Evolutionary conservation across 2,329 filamentous ascomycete species (phyloP), one percentile per base, ranked within the genome.

Genomic region (Diplodia mutila): DNA sequence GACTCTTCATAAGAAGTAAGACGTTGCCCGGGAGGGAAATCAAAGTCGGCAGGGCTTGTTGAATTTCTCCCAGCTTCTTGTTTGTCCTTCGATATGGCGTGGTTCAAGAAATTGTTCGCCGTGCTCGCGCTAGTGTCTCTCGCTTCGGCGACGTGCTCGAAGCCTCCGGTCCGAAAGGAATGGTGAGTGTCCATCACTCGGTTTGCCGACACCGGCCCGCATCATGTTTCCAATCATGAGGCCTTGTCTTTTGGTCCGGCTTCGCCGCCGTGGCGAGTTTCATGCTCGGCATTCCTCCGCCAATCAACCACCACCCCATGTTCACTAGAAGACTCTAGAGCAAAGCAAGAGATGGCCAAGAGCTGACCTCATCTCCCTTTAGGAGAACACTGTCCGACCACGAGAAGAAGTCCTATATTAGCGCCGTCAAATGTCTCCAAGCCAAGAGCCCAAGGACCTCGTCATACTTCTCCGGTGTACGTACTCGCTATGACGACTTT

Each of bases 401-500:
- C 11, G 75, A 79, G 64, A 75, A 73, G 66, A 76, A 74, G 63
- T 68, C 74, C 1, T 79, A 79, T 67, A 78, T 75, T 48, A 65
- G 72, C 37, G 78, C 78, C 7, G 77, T 79, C 8, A 70, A 77
- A 34, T 80, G 78, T 64, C 66, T 79, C 2, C 71, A 73, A n/a
- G 68, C 69, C 18, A 76, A 75, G 71, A 70, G 72, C 14, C 65
- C 72, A 8, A 75, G 74, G 42, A 78, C 75, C 1, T 73, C 74
- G 9, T 69, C 71, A 1, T 68, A 68, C 4, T 55, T 75, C 16
- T 70, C 74, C 5, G 77, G 77, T 53, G 76, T 72, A 2, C 75
- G 73, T 46, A 75, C 73, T 39, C 73, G 78, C 11, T 78, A 76
- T 59, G 78, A 80, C 68, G 77, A 79, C 65, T 79, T 76, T 64